Conservation (phyloP, 148 eudicot species). For the Fagopyrum homotropicum region DNA sequence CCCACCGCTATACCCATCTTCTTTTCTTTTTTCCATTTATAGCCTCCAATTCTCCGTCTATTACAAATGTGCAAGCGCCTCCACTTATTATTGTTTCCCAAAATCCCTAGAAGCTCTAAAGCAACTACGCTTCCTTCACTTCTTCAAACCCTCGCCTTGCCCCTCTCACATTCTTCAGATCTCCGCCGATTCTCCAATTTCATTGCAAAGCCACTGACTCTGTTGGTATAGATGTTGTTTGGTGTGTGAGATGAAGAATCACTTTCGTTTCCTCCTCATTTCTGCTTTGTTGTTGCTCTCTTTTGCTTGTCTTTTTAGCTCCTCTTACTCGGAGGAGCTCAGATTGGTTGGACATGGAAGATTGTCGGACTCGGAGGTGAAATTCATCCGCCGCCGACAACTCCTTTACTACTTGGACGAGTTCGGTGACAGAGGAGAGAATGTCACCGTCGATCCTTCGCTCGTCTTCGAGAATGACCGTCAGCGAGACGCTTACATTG, state of each 20-base stretch:
- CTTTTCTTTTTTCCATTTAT: no score
- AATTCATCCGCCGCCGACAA: constrained; percentile 53
- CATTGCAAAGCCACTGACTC: no score
- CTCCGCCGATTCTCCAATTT: no score
- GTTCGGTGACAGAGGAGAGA: constrained; percentile 68
- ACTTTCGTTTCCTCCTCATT: constrained; percentile 14
- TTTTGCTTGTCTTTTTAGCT: not conserved
- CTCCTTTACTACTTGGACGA: constrained; percentile 63
- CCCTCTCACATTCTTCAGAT: no score
- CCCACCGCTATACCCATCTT: no score
- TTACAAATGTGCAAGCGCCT: no score
- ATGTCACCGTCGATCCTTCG: constrained; percentile 37
- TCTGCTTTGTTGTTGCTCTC: not conserved
- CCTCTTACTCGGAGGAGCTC: constrained; percentile 9
- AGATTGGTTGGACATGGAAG: constrained; percentile 16
- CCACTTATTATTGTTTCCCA: no score
- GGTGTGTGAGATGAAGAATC: constrained; percentile 45
- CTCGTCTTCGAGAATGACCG: constrained; percentile 43
- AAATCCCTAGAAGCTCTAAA: no score
- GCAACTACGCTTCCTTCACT: no score
- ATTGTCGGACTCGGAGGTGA: constrained; percentile 39
- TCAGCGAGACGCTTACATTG: constrained; percentile 69
- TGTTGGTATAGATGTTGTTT: constrained; percentile 16
- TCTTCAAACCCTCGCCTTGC: no score
- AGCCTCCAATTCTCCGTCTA: no score